Percentiles rank a stretch among this genome's conserved stretches.
Conservation (phyloP, 306 rosid genomes). For the Rosa rugosa region DNA sequence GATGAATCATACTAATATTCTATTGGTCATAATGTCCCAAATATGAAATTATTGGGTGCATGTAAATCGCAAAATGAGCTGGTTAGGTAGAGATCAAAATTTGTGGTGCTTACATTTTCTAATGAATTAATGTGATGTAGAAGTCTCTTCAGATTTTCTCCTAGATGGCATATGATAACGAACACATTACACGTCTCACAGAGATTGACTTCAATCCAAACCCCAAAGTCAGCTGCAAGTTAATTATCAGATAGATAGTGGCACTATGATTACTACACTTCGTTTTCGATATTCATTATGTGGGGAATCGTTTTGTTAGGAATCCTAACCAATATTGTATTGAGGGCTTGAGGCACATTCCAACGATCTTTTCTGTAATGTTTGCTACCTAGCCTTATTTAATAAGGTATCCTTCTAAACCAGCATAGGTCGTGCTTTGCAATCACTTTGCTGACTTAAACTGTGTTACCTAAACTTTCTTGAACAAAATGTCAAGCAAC, state of each 20-base stretch:
- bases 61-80: background rate
- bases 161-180: background rate
- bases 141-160: too few species aligned
- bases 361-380: background rate
- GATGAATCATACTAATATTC: too few species aligned
- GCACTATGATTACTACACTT: background rate
- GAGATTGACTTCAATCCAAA: background rate
- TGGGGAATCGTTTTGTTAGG: constrained; percentile 11
- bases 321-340: background rate
- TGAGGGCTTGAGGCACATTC: background rate
- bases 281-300: constrained; percentile 3
- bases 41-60: background rate
- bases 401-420: background rate
- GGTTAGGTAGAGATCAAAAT: background rate
- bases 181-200: background rate
- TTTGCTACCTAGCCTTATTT: background rate
- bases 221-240: background rate
- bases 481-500: background rate
- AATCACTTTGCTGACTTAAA: background rate
- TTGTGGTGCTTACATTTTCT: background rate
- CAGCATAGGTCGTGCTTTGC: background rate
- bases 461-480: background rate
- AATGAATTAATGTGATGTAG: too few species aligned
- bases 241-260: background rate
- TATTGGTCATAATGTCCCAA: background rate